Percentiles rank a stretch among this genome's conserved stretches.
phyloP scores from a whole-genome alignment of 805 yeast species.

The Kazachstania viticola region DNA sequence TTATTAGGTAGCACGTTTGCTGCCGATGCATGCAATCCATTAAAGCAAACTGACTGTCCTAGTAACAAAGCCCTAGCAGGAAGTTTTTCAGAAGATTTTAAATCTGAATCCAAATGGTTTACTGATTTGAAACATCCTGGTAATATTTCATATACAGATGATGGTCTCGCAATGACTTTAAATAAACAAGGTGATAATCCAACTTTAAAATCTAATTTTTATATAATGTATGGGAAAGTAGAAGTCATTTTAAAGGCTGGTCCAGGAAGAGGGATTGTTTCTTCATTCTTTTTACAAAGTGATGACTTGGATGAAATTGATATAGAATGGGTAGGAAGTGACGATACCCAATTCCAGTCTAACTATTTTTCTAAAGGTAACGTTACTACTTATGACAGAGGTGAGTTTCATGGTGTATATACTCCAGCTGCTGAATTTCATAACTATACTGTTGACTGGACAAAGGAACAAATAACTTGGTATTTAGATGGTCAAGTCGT shows the following conservation, averaged over 20 bases:
- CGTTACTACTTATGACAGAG: conserved; percentile 69
- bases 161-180: conserved; percentile 56
- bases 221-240: conserved; percentile 80
- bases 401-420: conserved; percentile 50
- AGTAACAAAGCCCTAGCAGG: conserved; percentile 55
- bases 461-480: conserved; percentile 53
- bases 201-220: conserved; percentile 61
- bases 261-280: conserved; percentile 65
- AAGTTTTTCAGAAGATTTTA: conserved; percentile 42
- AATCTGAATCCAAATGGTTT: conserved; percentile 32
- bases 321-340: conserved; percentile 79
- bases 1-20: too few species aligned
- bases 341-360: conserved; percentile 60
- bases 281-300: conserved; percentile 68
- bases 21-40: conserved; percentile 34
- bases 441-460: conserved; percentile 82
- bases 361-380: conserved; percentile 76
- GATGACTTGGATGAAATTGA: conserved; percentile 89
- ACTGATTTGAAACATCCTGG: conserved; percentile 32
- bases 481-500: conserved; percentile 57
- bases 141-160: conserved; percentile 32
- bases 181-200: conserved; percentile 66
- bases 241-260: conserved; percentile 67
- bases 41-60: conserved; percentile 28
- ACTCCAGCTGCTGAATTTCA: conserved; percentile 49